Base-by-base conservation (phyloP, 2,329 filamentous ascomycete species). In the Aureobasidium sp. region DNA sequence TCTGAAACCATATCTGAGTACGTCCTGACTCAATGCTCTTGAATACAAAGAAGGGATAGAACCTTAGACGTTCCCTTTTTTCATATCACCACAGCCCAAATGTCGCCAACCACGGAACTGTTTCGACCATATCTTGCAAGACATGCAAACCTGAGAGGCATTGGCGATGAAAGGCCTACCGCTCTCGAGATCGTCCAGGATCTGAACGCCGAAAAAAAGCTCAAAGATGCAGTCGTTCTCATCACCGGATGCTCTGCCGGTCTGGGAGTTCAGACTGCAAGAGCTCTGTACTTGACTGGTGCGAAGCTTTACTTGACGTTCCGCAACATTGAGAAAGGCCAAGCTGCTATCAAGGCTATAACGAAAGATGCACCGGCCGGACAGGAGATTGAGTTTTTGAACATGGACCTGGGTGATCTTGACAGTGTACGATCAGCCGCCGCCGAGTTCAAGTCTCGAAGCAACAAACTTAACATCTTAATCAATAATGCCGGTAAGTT, bases 181-280 rank as follows among this genome's bases (percentile, higher is more conserved):
- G 66, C 67, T 35, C 42, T 64, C 9, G 63, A 69, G 46, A 62
- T 70, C 27, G 51, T 70, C 25, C 54, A 66, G 40, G 68, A 69
- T 55, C 58, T 61, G 43, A 60, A 64, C 27, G 60, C 74, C 15
- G 63, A 69, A 9, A 70, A 70, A 45, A 73, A 67, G 21, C 69
- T 75, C 42, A 58, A 61, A 0, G 73, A 68, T 50, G 75, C 74
- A 49, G 71, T 74, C 25, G 66, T 74, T 13, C 62, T 79, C 15
- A 70, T 79, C 42, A 79, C 77, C 0, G 78, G 78, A n/a, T 68
- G 66, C 68, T 77, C 75, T 0, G 69, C 74, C 17, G 77, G 77
- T 1, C 69, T 79, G 15, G 78, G 78, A 11, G 62, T 75, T 29
- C 73, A 79, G 61, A 78, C 76, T 5, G 75, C 71, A 2, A 70